Evolutionary conservation across 345 rosid species (phyloP).

Genomic region (Rhodamnia argentea): DNA sequence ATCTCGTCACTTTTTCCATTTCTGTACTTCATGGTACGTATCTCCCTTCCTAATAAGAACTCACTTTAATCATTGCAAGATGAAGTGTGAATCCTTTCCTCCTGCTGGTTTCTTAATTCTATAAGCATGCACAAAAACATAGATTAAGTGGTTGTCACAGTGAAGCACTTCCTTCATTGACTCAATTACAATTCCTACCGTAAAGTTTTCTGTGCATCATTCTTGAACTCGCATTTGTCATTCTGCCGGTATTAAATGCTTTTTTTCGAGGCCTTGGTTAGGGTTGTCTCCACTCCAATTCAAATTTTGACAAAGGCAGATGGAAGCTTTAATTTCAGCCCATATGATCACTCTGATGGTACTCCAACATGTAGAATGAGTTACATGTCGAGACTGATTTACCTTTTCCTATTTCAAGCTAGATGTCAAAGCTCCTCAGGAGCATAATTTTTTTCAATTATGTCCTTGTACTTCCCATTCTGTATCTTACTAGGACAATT

Average conservation of each 20-base stretch:
- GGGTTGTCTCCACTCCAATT: neutral
- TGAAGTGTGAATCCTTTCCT: neutral
- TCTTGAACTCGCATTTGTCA: neutral
- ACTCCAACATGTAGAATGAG: neutral
- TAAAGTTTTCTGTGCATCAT: neutral
- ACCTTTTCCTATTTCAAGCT: neutral
- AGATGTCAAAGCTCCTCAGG: neutral
- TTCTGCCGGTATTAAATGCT: neutral
- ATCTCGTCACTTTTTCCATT: constrained; percentile 8
- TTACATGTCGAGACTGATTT: neutral
- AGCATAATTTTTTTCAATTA: neutral
- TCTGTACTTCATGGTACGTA: constrained; percentile 10
- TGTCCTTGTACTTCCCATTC: neutral
- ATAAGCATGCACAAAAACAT: neutral
- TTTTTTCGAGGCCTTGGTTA: neutral
- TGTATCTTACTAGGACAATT: neutral
- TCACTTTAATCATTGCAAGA: neutral
- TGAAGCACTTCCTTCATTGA: neutral
- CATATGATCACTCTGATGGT: neutral
- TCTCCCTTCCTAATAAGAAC: neutral
- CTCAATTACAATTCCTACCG: neutral
- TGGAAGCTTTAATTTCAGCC: neutral
- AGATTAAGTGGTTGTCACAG: neutral
- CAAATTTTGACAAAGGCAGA: neutral
- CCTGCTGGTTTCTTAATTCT: neutral